Evolutionary conservation across 2,329 filamentous ascomycete genomes (phyloP).

Genomic region (Microdochium trichocladiopsis): DNA sequence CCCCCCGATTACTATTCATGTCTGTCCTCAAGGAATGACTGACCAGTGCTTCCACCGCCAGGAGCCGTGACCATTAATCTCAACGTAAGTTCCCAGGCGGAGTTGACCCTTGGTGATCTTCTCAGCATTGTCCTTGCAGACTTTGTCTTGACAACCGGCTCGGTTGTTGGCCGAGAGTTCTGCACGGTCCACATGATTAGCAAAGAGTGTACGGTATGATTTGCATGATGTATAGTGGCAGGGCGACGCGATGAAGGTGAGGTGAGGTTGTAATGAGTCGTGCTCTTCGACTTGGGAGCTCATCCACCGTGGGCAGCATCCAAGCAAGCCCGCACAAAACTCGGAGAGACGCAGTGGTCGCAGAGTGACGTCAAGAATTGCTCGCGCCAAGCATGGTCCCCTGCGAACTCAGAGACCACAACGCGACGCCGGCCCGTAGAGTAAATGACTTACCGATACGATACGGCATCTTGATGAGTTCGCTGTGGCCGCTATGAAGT

Average conservation of each 20-base stretch:
- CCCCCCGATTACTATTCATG: not conserved
- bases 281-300: too few relatives aligned
- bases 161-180: constrained; percentile 66
- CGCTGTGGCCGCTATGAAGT: not conserved
- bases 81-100: constrained; percentile 69
- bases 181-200: constrained; percentile 27
- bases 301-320: too few relatives aligned
- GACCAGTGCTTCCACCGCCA: constrained; percentile 89
- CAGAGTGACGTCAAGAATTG: too few relatives aligned
- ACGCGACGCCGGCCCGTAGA: too few relatives aligned
- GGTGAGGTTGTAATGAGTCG: too few relatives aligned
- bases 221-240: too few relatives aligned
- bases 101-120: constrained; percentile 79
- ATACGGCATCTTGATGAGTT: constrained; percentile 17
- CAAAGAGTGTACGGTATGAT: too few relatives aligned
- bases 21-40: constrained; percentile 14
- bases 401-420: constrained; percentile 8
- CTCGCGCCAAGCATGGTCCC: not conserved
- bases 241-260: not conserved
- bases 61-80: constrained; percentile 50
- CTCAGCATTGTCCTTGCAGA: constrained; percentile 61
- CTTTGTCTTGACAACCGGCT: constrained; percentile 64
- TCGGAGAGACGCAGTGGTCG: too few relatives aligned
- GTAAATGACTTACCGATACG: constrained; percentile 22
- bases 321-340: too few relatives aligned